These are phyloP conservation scores for Bacidia gigantensis DNA, from an alignment of 495 filamentous ascomycete species.

Conservation along the genomic window DNA sequence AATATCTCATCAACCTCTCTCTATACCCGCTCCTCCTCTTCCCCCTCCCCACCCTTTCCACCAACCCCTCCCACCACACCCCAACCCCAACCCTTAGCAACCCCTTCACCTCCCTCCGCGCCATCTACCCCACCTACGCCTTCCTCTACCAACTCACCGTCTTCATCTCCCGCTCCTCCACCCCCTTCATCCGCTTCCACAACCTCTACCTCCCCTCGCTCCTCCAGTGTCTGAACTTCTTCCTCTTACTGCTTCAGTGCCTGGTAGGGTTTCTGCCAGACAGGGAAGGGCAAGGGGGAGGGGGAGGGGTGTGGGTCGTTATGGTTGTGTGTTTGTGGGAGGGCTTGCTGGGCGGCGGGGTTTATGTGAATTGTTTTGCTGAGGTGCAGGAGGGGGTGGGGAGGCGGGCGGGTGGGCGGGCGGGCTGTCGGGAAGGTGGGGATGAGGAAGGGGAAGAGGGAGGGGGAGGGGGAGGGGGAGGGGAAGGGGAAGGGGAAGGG, in stretches of 20 bases:
- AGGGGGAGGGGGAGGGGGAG: constrained; percentile 40
- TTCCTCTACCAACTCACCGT: constrained; percentile 81
- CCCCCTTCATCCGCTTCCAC: constrained; percentile 70
- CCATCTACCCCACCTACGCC: constrained; percentile 23
- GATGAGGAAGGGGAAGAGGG: constrained; percentile 63
- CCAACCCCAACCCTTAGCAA: background rate
- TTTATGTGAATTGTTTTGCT: constrained; percentile 93
- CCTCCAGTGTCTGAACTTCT: constrained; percentile 71
- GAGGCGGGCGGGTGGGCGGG: too few relatives aligned
- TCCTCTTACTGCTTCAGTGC: constrained; percentile 58
- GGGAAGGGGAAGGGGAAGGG: background rate
- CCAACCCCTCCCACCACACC: constrained; percentile 48
- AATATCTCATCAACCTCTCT: constrained; percentile 94
- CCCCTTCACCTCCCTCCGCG: constrained; percentile 81
- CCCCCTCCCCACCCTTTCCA: constrained; percentile 38
- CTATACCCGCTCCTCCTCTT: constrained; percentile 83
- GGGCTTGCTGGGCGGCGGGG: constrained; percentile 73
- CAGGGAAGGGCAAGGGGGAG: too few relatives aligned
- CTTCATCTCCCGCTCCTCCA: constrained; percentile 83
- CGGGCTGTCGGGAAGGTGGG: too few relatives aligned
- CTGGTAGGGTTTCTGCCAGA: constrained; percentile 66
- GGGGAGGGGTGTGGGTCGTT: constrained; percentile 71
- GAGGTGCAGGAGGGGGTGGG: constrained; percentile 74
- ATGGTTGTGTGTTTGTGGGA: constrained; percentile 91
- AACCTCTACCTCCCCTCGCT: constrained; percentile 68